phyloP scores from a whole-genome alignment of 1,284 basidiomycete species.

The Cryptococcus amylolentus region DNA sequence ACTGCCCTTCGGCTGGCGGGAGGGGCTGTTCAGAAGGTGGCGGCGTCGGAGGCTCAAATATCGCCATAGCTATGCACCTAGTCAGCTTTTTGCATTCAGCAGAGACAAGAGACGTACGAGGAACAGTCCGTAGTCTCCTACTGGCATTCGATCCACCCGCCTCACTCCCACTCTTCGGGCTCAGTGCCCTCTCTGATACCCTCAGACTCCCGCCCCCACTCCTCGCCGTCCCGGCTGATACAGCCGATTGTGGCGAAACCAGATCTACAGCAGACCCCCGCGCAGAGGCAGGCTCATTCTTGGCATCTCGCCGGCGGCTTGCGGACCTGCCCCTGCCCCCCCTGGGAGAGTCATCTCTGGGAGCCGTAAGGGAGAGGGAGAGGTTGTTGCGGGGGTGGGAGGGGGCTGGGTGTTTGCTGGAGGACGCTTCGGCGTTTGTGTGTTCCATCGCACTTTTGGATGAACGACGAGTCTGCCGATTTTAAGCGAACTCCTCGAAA shows the following conservation, averaged over 20 bases:
- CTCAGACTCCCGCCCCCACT: background rate
- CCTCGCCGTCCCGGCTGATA: no score
- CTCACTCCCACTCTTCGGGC: constrained; percentile 1
- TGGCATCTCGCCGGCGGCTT: background rate
- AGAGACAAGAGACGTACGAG: constrained; percentile 22
- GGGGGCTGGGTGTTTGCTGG: background rate
- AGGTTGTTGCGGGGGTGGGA: background rate
- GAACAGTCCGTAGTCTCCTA: constrained; percentile 30
- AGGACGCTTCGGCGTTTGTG: background rate
- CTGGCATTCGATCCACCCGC: constrained; percentile 3
- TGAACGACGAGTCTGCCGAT: no score
- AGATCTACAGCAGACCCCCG: no score
- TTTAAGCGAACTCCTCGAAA: no score
- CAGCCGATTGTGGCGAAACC: no score
- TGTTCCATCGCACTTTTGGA: background rate
- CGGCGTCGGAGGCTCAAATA: constrained; percentile 32
- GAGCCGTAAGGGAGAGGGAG: background rate
- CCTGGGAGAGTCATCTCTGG: background rate
- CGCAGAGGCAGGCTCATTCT: no score
- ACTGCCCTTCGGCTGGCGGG: constrained; percentile 1
- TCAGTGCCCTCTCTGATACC: background rate
- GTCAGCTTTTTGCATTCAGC: background rate
- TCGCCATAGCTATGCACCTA: constrained; percentile 23
- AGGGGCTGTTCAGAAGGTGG: constrained; percentile 11
- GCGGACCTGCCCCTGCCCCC: background rate